Conservation (phyloP, 306 rosid genomes). For the Prunus mume region DNA sequence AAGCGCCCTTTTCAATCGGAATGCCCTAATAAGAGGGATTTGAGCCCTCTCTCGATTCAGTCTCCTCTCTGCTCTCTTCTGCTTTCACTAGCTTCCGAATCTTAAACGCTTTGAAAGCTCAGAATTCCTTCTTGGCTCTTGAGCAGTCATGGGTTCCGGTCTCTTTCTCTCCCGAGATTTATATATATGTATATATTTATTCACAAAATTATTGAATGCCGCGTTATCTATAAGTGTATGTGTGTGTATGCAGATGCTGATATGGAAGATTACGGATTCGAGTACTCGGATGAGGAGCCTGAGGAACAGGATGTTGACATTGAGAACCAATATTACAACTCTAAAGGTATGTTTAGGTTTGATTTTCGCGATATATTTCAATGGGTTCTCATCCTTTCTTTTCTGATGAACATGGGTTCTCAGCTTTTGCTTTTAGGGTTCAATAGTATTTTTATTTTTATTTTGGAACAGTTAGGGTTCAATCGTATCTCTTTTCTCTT, state of each 20-base stretch:
- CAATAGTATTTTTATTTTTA: too few species aligned
- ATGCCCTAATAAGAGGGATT: not conserved
- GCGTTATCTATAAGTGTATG: not conserved
- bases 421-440: not conserved
- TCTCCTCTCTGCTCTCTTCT: not conserved
- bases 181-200: not conserved
- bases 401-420: not conserved
- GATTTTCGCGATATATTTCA: conserved; percentile 14
- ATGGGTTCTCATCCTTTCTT: not conserved
- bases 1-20: not conserved
- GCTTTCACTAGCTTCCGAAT: not conserved
- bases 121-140: not conserved
- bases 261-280: conserved; percentile 98
- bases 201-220: not conserved
- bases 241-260: conserved; percentile 68
- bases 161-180: not conserved
- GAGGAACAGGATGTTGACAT: conserved; percentile 99
- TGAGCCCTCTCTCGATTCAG: not conserved
- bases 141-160: conserved; percentile 25
- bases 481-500: too few species aligned
- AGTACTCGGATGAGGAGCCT: conserved; percentile 98
- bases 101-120: not conserved
- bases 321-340: conserved; percentile 96
- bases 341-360: conserved; percentile 44
- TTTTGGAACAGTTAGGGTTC: too few species aligned